Evolutionary conservation across 139 green algal species (phyloP), one percentile per base, ranked within the genome.

Genomic region (Micromonas commoda): DNA sequence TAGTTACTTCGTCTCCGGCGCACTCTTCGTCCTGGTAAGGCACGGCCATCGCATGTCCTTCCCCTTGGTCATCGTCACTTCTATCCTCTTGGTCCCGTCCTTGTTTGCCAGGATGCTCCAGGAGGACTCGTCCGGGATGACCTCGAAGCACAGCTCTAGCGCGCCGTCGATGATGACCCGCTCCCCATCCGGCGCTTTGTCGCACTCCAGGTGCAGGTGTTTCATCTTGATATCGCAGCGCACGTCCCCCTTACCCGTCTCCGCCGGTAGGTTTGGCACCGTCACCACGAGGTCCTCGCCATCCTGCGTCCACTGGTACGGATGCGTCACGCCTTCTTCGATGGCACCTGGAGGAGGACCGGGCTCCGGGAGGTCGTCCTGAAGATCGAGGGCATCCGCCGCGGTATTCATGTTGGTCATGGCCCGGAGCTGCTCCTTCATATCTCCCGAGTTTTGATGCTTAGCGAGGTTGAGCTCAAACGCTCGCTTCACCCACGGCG

Each of bases 401-500:
- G 37, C 2, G 3, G 33, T 29, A 2, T 31, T 31, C 29, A 5
- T 53, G 20, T 23, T 23, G 33, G 32, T 33, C 66, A 73, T 51
- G 2, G 34, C 33, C 20, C 32, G 23, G 2, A 73, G 52, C 16
- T 4, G 34, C 2, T 51, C 66, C 2, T 73, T 31, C 28, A 51
- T 33, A 33, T 73, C 33, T 16, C 66, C 66, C 16, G 26, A 33
- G 33, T 51, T 57, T 51, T 51, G 32, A 29, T 51, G 23, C n/a
- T 35, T 51, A 20, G 34, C 66, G 29, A 51, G 23, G 13, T 64
- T 19, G 6, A 76, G 39, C 39, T 16, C 23, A 3, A 20, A 37
- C 70, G 70, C 70, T 5, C 28, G 23, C 39, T 76, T 63, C 70
- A 76, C 38, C 70, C 70, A 76, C 70, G 37, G 20, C 35, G 70